These are phyloP conservation scores for Boletellus ananas DNA, from an alignment of 768 basidiomycete species.

Conservation along the genomic window DNA sequence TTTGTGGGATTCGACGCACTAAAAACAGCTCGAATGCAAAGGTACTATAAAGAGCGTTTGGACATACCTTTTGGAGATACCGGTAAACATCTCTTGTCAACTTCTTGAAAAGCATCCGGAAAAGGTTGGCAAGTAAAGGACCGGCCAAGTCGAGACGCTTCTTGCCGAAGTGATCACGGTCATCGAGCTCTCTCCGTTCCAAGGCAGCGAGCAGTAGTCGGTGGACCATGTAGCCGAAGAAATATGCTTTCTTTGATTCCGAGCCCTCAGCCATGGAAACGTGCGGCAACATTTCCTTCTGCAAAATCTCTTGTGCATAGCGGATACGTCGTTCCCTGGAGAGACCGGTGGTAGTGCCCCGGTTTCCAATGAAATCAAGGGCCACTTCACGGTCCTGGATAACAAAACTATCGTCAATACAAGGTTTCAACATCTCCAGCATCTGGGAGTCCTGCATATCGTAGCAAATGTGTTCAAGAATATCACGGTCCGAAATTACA, in stretches of 20 bases:
- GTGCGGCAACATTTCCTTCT: slow-evolving; percentile 98
- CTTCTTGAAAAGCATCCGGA: slow-evolving; percentile 97
- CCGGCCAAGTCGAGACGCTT: slow-evolving; percentile 96
- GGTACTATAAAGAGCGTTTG: neutral
- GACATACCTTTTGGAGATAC: slow-evolving; percentile 86
- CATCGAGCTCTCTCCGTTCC: slow-evolving; percentile 93
- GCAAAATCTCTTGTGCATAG: slow-evolving; percentile 95
- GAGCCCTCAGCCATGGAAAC: slow-evolving; percentile 95
- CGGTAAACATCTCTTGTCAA: slow-evolving; percentile 96
- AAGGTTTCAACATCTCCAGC: slow-evolving; percentile 97
- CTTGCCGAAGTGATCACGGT: slow-evolving; percentile 99
- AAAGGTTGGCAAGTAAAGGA: slow-evolving; percentile 91
- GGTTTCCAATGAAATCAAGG: slow-evolving; percentile 96
- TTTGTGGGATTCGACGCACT: slow-evolving; percentile 97
- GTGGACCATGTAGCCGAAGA: slow-evolving; percentile 99
- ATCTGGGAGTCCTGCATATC: slow-evolving; percentile 95
- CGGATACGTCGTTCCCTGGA: slow-evolving; percentile 90
- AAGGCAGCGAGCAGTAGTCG: slow-evolving; percentile 89
- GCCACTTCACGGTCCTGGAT: slow-evolving; percentile 97
- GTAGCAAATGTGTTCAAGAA: slow-evolving; percentile 97
- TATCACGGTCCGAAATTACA: slow-evolving; percentile 96
- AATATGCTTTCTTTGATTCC: slow-evolving; percentile 98
- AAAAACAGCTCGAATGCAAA: slow-evolving; percentile 6
- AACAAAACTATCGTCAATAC: slow-evolving; percentile 97
- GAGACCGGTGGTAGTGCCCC: slow-evolving; percentile 92